Evolutionary conservation across 768 basidiomycete genomes (phyloP), one percentile per base, ranked within the genome.

Genomic region (Suillus alpinus): DNA sequence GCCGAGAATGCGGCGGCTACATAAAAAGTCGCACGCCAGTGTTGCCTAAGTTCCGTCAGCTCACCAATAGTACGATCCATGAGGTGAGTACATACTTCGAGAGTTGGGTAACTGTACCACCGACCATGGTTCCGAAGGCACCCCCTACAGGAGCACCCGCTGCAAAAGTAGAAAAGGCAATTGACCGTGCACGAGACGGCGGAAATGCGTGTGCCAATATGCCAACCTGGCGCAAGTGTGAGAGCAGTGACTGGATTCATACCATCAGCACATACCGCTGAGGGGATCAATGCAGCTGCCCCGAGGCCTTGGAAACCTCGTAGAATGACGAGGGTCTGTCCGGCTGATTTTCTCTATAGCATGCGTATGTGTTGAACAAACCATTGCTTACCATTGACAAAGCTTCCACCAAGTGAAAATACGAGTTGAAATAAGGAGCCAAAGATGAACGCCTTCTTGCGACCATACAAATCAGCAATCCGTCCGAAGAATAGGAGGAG

Each of bases 111-210:
- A 89, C 71, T 1, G 86, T 73, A 31, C 88, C 89, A 18, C 89
- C 90, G 1, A 90, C 59, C 0, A 83, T 74, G 36, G 78, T 76
- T 1, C 91, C 90, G 20, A 91, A 71, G 0, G 83, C 86, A 0
- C 80, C 87, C 0, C 92, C 91, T 9, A 93, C 65, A 1, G 92
- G 90, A 1, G 87, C 89, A 26, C 92, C 92, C 0, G 89, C 88
- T 1, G 86, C 78, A 67, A 92, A 93, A 0, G 85, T 83, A 0
- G 92, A 83, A 64, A 93, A 94, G 0, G 90, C 91, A 3, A 85
- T 71, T 3, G 87, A 83, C 8, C 91, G 82, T 1, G 85, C 78
- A 29, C 75, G 73, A 2, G 86, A 85, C 0, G 78, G 76, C 0
- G 86, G 86, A 69, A 93, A 94, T 0, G 84, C 76, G 58, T 86